Evolutionary conservation across 1,139 yeast genomes (phyloP), one percentile per base, ranked within the genome.

Genomic region (Yamadazyma siamensis): DNA sequence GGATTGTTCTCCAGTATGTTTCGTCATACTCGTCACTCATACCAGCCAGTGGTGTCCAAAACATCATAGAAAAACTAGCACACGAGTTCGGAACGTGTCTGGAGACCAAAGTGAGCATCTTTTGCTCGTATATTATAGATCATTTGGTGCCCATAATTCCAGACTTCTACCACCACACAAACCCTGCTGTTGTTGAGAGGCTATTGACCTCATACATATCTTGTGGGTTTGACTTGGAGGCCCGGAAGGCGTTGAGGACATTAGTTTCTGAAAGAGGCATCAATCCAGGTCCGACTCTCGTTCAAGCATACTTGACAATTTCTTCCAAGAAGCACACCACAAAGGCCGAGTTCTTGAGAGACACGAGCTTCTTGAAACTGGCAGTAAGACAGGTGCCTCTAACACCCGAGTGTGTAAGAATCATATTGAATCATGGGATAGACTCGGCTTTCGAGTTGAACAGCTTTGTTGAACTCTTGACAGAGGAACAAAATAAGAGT

Each of bases 311-410:
- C 31, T 34, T 57, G 21, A 28, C 32, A 3, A 32, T 43, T 3
- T 52, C 43, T 32, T 40, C 32, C 3, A 26, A 28, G 9, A 21
- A 23, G 6, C 28, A 28, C 21, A 33, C 23, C 19, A 29, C 35
- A n/a, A 25, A 27, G 10, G 32, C 12, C 5, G 26, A 33, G 26
- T 30, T 33, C 21, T 36, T 60, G 7, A 39, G 50, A 29, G 60
- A 60, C n/a, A 47, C 61, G 13, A 21, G 47, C 7, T 38, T 45
- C 16, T 46, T 65, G 20, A 67, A 67, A 36, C 52, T 62, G 2
- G 58, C 52, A 1, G 31, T 66, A 15, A 56, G 56, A 36, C 59
- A 57, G 29, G 39, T 43, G 13, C 42, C 43, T 2, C 30, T 63
- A 15, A 44, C 47, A 14, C 33, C 43, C 0, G 28, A 39, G 3